phyloP scores from a whole-genome alignment of 176 grass and related monocot genomes.

The Echinochloa phyllopogon region DNA sequence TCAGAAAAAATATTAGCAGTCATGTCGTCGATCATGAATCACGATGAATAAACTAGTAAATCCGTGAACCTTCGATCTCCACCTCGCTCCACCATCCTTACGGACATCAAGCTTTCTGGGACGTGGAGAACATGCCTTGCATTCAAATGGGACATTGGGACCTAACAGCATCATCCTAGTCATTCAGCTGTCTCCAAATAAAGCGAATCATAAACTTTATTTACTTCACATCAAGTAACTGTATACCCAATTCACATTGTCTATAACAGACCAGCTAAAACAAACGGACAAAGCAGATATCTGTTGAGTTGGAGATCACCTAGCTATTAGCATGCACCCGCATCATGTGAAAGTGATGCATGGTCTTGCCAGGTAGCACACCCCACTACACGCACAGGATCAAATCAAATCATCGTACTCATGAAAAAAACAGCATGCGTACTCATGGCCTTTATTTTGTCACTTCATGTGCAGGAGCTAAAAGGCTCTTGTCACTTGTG shows the following conservation, averaged over 20 bases:
- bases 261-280: not conserved
- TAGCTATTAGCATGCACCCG: not conserved
- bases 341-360: not conserved
- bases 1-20: not conserved
- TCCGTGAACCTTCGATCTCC: not conserved
- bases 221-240: not conserved
- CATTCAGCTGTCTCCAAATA: not conserved
- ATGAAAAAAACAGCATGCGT: not conserved
- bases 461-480: not conserved
- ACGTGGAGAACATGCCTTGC: constrained; percentile 9
- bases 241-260: not conserved
- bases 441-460: not conserved
- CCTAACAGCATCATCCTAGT: constrained; percentile 3
- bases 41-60: not conserved
- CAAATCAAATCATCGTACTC: not conserved
- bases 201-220: not conserved
- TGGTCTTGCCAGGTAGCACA: not conserved
- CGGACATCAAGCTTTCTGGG: not conserved
- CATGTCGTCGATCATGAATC: not conserved
- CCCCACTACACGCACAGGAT: not conserved
- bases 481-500: not conserved
- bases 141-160: not conserved
- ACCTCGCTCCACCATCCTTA: not conserved
- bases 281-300: not conserved
- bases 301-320: not conserved